Evolutionary conservation across 805 yeast genomes (phyloP).

Genomic region (Kodamaea fukazawae): DNA sequence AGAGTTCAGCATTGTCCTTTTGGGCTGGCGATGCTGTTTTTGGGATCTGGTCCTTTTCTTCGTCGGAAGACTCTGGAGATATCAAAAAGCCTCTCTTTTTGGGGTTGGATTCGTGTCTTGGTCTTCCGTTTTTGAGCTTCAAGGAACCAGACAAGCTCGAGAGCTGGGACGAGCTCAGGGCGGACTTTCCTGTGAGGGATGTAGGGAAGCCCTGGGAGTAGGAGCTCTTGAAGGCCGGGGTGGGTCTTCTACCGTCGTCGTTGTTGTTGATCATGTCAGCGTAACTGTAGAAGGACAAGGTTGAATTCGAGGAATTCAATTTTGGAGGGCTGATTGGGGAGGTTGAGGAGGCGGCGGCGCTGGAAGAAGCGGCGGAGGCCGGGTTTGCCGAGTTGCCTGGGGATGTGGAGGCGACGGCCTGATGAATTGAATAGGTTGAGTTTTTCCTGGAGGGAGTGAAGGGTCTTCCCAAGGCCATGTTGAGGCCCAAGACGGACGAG

Average conservation of each 20-base stretch:
- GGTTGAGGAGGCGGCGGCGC: constrained; percentile 15
- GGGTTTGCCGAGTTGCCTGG: constrained; percentile 12
- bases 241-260: constrained; percentile 51
- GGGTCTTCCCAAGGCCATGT: constrained; percentile 48
- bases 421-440: constrained; percentile 26
- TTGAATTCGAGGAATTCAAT: constrained; percentile 32
- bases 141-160: constrained; percentile 5
- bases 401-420: neutral
- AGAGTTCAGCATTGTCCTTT: constrained; percentile 9
- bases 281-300: constrained; percentile 63
- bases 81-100: constrained; percentile 18
- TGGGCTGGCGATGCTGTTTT: neutral
- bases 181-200: constrained; percentile 10
- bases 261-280: constrained; percentile 77
- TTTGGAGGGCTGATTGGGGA: constrained; percentile 42
- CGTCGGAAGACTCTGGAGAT: constrained; percentile 27
- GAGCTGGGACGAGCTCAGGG: constrained; percentile 4
- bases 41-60: constrained; percentile 6
- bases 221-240: constrained; percentile 48
- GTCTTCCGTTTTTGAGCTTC: constrained; percentile 2
- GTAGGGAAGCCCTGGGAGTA: constrained; percentile 33
- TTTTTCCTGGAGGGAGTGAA: constrained; percentile 40
- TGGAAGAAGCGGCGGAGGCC: constrained; percentile 5
- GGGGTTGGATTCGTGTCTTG: constrained; percentile 1
- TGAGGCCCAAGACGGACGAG: constrained; percentile 48